A percentile compares a stretch with the other conserved stretches of the same genome.
These are phyloP conservation scores for Gossypium arboreum DNA, from an alignment of 345 rosid species.

Conservation along the genomic window DNA sequence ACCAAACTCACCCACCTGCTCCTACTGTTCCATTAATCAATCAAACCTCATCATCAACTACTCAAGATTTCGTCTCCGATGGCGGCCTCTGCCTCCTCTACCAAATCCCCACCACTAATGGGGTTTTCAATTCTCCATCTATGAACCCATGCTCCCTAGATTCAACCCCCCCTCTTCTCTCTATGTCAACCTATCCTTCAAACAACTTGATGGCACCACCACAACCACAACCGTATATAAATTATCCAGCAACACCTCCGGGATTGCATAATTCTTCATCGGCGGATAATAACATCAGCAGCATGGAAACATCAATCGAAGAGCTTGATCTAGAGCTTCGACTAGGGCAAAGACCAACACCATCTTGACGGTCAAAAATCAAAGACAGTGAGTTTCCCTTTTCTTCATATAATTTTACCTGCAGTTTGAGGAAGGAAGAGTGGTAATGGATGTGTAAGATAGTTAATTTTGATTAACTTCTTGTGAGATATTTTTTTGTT, in stretches of 20 bases:
- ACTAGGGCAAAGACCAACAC: conserved; percentile 48
- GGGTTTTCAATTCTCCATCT: conserved; percentile 23
- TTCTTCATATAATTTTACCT: neutral
- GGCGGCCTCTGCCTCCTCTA: conserved; percentile 59
- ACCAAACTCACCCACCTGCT: conserved; percentile 40
- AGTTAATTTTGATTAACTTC: conserved; percentile 14
- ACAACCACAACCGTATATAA: conserved; percentile 24
- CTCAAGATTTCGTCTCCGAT: conserved; percentile 42
- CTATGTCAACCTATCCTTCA: conserved; percentile 36
- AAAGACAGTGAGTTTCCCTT: conserved; percentile 21
- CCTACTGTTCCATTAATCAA: conserved; percentile 11
- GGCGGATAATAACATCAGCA: conserved; percentile 4
- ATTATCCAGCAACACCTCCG: conserved; percentile 10
- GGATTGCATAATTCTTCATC: conserved; percentile 15
- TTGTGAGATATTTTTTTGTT: conserved; percentile 13
- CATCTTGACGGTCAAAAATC: conserved; percentile 17
- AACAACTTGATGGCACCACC: conserved; percentile 21
- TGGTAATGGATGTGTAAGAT: conserved; percentile 2
- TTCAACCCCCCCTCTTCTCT: conserved; percentile 48
- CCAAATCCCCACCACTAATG: conserved; percentile 65
- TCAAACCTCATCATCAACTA: conserved; percentile 19
- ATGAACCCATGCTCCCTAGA: conserved; percentile 22
- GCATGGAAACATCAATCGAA: conserved; percentile 38
- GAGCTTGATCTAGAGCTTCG: conserved; percentile 92
- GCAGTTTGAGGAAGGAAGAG: neutral